Evolutionary conservation across 179 eudicot genomes (phyloP), one percentile per base, ranked within the genome.

Genomic region (Pouteria campechiana): DNA sequence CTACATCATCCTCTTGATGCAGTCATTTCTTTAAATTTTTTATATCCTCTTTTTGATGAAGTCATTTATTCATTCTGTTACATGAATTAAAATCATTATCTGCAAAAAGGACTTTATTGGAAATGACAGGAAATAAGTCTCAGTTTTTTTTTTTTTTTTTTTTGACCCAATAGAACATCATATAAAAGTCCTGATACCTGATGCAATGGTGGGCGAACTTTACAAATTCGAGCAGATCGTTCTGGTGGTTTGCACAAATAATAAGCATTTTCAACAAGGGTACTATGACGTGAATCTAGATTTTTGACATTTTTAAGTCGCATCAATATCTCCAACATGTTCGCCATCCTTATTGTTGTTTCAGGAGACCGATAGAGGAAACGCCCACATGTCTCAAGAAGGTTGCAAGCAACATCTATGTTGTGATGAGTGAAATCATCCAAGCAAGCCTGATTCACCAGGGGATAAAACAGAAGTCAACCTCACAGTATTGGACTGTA

Each of bases 381-480:
- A 24, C 95, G 85, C 32, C 98, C 98, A 63, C 98, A 85, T 12
- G 95, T 90, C 78, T 90, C 98, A 63, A 90, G 81, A 69, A 90
- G 98, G 70, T 78, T 90, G 79, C 98, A 90, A 36, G 98, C 98
- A 59, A 90, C 98, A 51, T 90, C 98, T 41, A 90, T 90, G 58
- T 86, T 90, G 64, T 90, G 98, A 67, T 90, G 98, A 14, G 77
- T 69, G 66, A 90, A 90, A 49, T 90, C 98, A 72, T 90, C 98
- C 55, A 90, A 73, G 59, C 98, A 90, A 52, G 87, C 79, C 98
- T 90, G 73, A 18, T 28, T 6, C 15, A 45, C n/a, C 3, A 58
- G 50, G 42, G 41, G 35, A 37, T 32, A 49, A 59, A 33, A 32
- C 22, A n/a, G n/a, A n/a, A n/a, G n/a, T n/a, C n/a, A n/a, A n/a